Conservation (phyloP, 2,329 filamentous ascomycete genomes). For the Metarhizium sp. region DNA sequence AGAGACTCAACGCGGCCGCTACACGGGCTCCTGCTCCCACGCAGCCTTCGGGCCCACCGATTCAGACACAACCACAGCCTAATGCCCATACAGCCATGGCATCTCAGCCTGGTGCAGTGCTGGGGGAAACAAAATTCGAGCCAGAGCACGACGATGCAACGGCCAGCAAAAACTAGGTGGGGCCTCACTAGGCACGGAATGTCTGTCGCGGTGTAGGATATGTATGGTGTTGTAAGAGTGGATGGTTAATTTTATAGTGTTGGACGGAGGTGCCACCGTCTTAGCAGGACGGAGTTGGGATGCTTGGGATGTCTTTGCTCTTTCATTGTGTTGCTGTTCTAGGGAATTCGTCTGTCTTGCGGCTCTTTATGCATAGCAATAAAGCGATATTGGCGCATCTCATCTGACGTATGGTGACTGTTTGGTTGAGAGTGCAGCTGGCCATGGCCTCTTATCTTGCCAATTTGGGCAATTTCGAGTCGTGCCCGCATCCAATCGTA, state of each 20-base stretch:
- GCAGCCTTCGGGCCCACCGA: slow-evolving; percentile 41
- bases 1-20: slow-evolving; percentile 72
- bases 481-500: no score
- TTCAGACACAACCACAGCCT: slow-evolving; percentile 47
- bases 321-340: neutral
- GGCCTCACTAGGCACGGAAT: neutral
- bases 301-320: neutral
- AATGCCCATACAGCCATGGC: slow-evolving; percentile 50
- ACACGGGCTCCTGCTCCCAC: slow-evolving; percentile 19
- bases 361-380: neutral
- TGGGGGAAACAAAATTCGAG: slow-evolving; percentile 62
- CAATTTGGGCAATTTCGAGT: neutral
- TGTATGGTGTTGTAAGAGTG: neutral
- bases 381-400: neutral
- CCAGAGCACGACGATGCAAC: slow-evolving; percentile 46
- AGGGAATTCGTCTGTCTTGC: neutral
- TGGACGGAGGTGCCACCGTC: neutral
- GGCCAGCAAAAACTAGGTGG: slow-evolving; percentile 15
- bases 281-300: neutral
- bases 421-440: neutral
- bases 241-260: neutral
- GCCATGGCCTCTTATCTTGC: neutral
- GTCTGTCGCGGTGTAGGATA: neutral
- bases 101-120: slow-evolving; percentile 42
- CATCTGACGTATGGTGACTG: neutral